Evolutionary conservation across 106 monocot species (phyloP), one percentile per base, ranked within the genome.

Genomic region (Phalaenopsis equestris): DNA sequence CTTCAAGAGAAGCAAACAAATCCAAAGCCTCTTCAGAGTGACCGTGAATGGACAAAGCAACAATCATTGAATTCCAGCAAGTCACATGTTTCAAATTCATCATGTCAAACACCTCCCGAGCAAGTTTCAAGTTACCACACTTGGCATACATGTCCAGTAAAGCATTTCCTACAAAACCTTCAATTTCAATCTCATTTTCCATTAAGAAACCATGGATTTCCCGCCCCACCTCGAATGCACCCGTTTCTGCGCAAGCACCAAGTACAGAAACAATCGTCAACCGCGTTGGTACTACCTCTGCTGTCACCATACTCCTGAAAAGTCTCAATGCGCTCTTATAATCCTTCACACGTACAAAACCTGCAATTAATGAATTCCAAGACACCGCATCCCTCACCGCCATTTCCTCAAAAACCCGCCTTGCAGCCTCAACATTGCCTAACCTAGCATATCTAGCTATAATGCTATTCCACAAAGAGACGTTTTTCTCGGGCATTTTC

Each of bases 1-100:
- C 87, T 87, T 87, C 89, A 80, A 93, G 84, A 19, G 17, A 45
- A 19, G 88, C 57, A 81, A 95, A 95, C 70, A 95, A 65, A 17
- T 88, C 85, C 16, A 95, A 79, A 48, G 90, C 86, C 55, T 90
- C 88, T 47, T 84, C 82, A 5, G 70, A 87, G 78, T 78, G 82
- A 6, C 87, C 90, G 48, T 92, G 90, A 75, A 89, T 70, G 52
- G 90, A 90, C 74, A 90, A 78, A 17, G 84, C 89, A 38, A 87
- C 80, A 37, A 94, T 94, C 90, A 94, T 94, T 1, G 92, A 72
- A 76, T 95, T 95, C 90, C 95, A 95, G 76, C 87, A 86, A 49
- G 77, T 83, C 37, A 87, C 82, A 89, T 95, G 90, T 79, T 87
- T 95, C 79, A 81, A n/a, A 5, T 75, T 49, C 80, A 95, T 88